Evolutionary conservation across 352 stramenopile genomes (phyloP).

Genomic region (Globisporangium camurandrum): DNA sequence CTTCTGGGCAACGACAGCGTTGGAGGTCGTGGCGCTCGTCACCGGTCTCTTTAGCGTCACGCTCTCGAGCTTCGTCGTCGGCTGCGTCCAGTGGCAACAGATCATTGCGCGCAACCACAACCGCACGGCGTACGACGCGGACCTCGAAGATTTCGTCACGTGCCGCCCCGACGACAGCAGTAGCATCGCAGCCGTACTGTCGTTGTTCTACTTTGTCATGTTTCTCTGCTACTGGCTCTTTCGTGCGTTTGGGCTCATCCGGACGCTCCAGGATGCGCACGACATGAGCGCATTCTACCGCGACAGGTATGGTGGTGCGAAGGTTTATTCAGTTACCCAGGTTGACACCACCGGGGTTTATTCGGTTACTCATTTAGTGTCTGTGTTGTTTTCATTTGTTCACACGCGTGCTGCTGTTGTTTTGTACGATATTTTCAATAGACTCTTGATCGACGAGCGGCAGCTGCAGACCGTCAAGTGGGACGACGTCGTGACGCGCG

Average conservation of each 20-base stretch:
- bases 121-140: slow-evolving; percentile 64
- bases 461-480: slow-evolving; percentile 83
- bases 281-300: slow-evolving; percentile 91
- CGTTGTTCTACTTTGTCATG: slow-evolving; percentile 91
- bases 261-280: slow-evolving; percentile 78
- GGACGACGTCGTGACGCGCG: slow-evolving; percentile 86
- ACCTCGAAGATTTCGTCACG: slow-evolving; percentile 64
- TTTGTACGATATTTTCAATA: slow-evolving; percentile 6
- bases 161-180: slow-evolving; percentile 53
- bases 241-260: slow-evolving; percentile 72
- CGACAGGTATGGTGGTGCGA: slow-evolving; percentile 31
- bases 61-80: slow-evolving; percentile 92
- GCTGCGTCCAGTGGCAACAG: slow-evolving; percentile 92
- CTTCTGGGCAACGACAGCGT: slow-evolving; percentile 84
- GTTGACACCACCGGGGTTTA: no score
- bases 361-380: not conserved
- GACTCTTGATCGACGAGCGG: slow-evolving; percentile 82
- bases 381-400: not conserved
- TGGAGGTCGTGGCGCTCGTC: slow-evolving; percentile 87
- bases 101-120: slow-evolving; percentile 78
- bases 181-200: slow-evolving; percentile 47
- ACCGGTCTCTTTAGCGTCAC: slow-evolving; percentile 95
- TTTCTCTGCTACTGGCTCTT: slow-evolving; percentile 92
- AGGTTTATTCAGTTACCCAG: no score
- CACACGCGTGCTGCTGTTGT: not conserved